Evolutionary conservation across 257 asterid species (phyloP).

Genomic region (Thymus quinquecostatus): DNA sequence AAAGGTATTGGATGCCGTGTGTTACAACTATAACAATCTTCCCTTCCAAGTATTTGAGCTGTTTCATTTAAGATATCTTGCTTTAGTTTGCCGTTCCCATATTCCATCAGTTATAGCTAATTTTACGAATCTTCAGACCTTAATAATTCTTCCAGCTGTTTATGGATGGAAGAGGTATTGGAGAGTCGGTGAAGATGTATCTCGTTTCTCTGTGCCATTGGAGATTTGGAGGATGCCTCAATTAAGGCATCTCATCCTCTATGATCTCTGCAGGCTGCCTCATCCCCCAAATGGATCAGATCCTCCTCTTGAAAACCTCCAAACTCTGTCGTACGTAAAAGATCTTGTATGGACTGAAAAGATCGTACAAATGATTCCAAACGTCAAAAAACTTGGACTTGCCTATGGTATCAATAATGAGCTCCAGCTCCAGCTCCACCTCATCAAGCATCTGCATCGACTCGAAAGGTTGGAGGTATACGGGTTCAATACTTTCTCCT

Average conservation of each 20-base stretch:
- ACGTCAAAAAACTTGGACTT: background rate
- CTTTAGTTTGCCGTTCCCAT: background rate
- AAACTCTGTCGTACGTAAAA: background rate
- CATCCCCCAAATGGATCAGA: background rate
- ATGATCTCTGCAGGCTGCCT: background rate
- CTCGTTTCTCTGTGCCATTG: background rate
- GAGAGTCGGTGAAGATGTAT: too few relatives aligned
- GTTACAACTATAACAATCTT: background rate
- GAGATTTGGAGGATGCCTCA: constrained; percentile 18
- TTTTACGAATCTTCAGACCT: constrained; percentile 27
- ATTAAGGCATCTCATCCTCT: constrained; percentile 19
- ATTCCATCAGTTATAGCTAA: constrained; percentile 17
- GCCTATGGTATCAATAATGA: background rate
- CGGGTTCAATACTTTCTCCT: background rate
- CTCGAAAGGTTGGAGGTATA: constrained; percentile 3
- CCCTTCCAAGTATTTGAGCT: constrained; percentile 6
- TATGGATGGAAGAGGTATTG: background rate
- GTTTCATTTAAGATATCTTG: constrained; percentile 18
- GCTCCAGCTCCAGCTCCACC: background rate
- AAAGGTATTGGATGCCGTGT: background rate
- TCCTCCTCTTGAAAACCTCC: constrained; percentile 7
- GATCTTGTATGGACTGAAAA: background rate
- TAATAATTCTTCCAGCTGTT: background rate
- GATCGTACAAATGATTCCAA: constrained; percentile 12
- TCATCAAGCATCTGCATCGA: background rate